phyloP scores from a whole-genome alignment of 2,329 filamentous ascomycete genomes.

The Pestalotiopsis sp. region DNA sequence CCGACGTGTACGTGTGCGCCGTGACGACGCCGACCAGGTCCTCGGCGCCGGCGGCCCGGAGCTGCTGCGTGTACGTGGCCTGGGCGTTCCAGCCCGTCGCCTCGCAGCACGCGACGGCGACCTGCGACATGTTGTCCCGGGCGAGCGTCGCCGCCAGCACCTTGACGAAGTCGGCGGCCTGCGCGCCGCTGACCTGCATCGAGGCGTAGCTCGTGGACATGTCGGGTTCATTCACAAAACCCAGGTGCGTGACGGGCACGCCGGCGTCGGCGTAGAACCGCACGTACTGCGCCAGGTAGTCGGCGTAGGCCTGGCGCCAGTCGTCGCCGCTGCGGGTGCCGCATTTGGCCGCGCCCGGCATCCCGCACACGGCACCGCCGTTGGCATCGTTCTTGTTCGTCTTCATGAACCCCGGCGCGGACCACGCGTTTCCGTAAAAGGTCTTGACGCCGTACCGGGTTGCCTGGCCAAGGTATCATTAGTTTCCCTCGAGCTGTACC shows the following conservation, averaged over 20 bases:
- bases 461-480: background rate
- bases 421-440: constrained; percentile 42
- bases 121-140: constrained; percentile 19
- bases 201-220: constrained; percentile 38
- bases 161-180: constrained; percentile 53
- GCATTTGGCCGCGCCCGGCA: constrained; percentile 20
- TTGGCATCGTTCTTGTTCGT: constrained; percentile 30
- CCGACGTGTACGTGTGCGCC: constrained; percentile 41
- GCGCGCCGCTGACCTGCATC: constrained; percentile 46
- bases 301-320: constrained; percentile 38
- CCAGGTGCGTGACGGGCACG: constrained; percentile 19
- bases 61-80: constrained; percentile 15
- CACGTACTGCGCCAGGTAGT: constrained; percentile 38
- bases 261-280: constrained; percentile 28
- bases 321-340: constrained; percentile 30
- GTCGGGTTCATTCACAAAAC: constrained; percentile 30
- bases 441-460: constrained; percentile 41
- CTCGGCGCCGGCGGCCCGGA: constrained; percentile 28
- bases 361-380: constrained; percentile 31
- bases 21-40: constrained; percentile 41
- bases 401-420: constrained; percentile 35
- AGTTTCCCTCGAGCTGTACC: background rate
- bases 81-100: constrained; percentile 35
- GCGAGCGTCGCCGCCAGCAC: constrained; percentile 45
- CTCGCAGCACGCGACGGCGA: constrained; percentile 42